A percentile compares a stretch with the other conserved stretches of the same genome.
Conservation (phyloP, 768 basidiomycete species). For the Leccinum boreale region DNA sequence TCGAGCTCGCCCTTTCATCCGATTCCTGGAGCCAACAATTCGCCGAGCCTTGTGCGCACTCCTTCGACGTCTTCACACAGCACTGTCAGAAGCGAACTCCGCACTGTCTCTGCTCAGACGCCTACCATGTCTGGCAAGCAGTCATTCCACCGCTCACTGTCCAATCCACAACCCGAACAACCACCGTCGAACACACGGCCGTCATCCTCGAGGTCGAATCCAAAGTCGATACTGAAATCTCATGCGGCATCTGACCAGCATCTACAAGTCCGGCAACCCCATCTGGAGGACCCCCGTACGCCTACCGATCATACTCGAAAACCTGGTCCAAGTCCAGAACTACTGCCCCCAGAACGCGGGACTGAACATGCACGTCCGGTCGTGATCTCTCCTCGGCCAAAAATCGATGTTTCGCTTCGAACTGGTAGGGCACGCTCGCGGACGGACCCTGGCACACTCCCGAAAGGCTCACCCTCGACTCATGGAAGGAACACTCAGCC, state of each 20-base stretch:
- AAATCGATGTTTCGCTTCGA: constrained; percentile 11
- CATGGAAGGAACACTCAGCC: constrained; percentile 9
- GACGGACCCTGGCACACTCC: constrained; percentile 25
- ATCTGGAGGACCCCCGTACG: constrained; percentile 7
- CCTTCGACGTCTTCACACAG: constrained; percentile 20
- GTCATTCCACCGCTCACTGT: constrained; percentile 6
- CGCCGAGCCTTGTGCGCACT: constrained; percentile 10
- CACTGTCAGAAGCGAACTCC: constrained; percentile 6
- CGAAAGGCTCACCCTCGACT: constrained; percentile 7
- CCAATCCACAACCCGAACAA: constrained; percentile 10
- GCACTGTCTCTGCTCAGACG: neutral
- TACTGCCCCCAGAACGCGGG: neutral
- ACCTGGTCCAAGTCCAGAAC: constrained; percentile 8
- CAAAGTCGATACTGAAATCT: constrained; percentile 32
- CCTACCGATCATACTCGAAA: constrained; percentile 12
- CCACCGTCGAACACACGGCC: constrained; percentile 9
- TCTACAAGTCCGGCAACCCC: constrained; percentile 8
- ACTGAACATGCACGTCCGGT: constrained; percentile 7
- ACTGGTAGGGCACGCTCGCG: constrained; percentile 28
- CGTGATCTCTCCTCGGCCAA: constrained; percentile 6
- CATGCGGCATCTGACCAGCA: constrained; percentile 19
- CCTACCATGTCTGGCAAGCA: constrained; percentile 4
- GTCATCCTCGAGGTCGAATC: constrained; percentile 27
- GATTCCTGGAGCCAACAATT: neutral
- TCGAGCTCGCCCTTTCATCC: constrained; percentile 8